phyloP scores from a whole-genome alignment of 306 rosid species.

The Castanea sativa region DNA sequence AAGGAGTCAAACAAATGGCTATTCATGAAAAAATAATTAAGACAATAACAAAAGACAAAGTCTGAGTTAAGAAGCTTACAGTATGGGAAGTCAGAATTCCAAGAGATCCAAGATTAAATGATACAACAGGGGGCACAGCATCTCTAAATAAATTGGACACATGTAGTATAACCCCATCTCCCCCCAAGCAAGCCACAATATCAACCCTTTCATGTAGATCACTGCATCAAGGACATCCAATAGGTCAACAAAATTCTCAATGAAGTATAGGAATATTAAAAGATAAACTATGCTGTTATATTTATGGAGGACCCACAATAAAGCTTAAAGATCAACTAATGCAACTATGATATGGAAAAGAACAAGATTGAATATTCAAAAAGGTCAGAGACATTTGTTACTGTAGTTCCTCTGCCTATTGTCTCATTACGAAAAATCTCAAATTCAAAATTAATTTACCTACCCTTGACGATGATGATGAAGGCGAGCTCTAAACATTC shows the following conservation, averaged over 20 bases:
- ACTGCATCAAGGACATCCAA: constrained; percentile 52
- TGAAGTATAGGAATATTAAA: constrained; percentile 13
- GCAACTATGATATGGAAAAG: constrained; percentile 3
- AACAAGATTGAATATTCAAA: neutral
- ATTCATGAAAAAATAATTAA: neutral
- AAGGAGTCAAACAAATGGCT: constrained; percentile 24
- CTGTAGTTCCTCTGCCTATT: neutral
- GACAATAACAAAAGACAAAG: constrained; percentile 20
- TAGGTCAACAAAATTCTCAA: constrained; percentile 28
- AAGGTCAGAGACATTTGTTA: neutral
- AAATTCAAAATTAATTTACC: constrained; percentile 40
- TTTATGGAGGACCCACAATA: neutral
- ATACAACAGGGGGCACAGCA: constrained; percentile 91
- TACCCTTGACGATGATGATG: constrained; percentile 93
- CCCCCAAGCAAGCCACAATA: constrained; percentile 97
- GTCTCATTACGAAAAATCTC: neutral
- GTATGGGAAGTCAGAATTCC: constrained; percentile 94
- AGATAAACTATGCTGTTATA: neutral
- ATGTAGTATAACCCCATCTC: constrained; percentile 97
- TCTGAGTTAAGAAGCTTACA: constrained; percentile 47
- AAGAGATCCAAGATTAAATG: constrained; percentile 97
- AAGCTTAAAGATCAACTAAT: neutral
- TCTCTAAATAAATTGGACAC: constrained; percentile 89
- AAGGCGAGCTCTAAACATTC: constrained; percentile 91
- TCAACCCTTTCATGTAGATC: constrained; percentile 95